Percentiles rank a stretch among this genome's conserved stretches.
Conservation (phyloP, 768 basidiomycete genomes). For the Suillus hirtellus region DNA sequence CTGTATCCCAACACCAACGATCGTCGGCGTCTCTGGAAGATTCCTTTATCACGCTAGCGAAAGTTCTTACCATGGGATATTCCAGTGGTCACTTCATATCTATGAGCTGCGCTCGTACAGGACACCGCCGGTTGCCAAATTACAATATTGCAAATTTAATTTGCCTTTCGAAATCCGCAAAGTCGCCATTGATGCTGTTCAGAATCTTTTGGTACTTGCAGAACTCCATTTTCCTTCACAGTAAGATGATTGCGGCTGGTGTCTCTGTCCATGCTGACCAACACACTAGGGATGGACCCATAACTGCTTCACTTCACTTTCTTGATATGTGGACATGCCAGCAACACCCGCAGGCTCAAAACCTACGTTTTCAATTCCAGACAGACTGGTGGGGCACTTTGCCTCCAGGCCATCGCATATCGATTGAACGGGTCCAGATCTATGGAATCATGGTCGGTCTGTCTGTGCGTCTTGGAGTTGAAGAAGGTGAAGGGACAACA, state of each 20-base stretch:
- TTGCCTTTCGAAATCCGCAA: constrained; percentile 35
- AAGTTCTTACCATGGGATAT: constrained; percentile 31
- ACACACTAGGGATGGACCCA: constrained; percentile 25
- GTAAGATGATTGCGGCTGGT: constrained; percentile 13
- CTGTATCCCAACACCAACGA: constrained; percentile 32
- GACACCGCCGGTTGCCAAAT: constrained; percentile 22
- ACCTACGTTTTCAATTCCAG: constrained; percentile 29
- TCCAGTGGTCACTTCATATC: constrained; percentile 33
- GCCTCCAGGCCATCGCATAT: constrained; percentile 33
- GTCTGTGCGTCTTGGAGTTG: constrained; percentile 32
- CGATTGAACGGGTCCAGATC: constrained; percentile 31
- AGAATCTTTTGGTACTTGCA: constrained; percentile 32
- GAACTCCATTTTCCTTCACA: constrained; percentile 32
- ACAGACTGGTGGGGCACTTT: constrained; percentile 37
- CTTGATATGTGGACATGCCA: constrained; percentile 57
- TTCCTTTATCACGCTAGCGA: constrained; percentile 37
- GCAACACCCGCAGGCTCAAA: constrained; percentile 48
- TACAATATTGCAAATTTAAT: constrained; percentile 34
- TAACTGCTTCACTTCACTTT: constrained; percentile 42
- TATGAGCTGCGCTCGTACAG: constrained; percentile 37
- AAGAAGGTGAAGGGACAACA: constrained; percentile 33
- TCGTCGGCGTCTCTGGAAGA: constrained; percentile 33
- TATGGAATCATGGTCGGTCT: constrained; percentile 26
- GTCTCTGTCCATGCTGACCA: neutral
- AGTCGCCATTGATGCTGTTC: constrained; percentile 32